These are phyloP conservation scores for Gnaphalium uliginosum DNA, from an alignment of 129 eudicot genomes.

Conservation along the genomic window DNA sequence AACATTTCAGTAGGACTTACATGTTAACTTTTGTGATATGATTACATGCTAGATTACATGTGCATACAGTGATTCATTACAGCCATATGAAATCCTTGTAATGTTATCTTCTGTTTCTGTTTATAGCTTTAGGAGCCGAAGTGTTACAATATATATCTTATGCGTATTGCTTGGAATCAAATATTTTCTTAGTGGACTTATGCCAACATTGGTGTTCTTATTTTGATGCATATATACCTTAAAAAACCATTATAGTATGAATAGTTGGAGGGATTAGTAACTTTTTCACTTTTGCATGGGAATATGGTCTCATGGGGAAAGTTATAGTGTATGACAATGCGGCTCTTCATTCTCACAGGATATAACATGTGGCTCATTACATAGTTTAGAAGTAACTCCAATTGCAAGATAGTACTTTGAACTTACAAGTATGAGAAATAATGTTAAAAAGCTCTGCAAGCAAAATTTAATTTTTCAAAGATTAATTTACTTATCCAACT, in stretches of 20 bases:
- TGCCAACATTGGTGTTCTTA: not conserved
- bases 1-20: slow-evolving; percentile 5
- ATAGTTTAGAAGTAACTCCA: not conserved
- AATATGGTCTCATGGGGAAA: not conserved
- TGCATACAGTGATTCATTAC: not conserved
- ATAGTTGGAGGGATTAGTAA: not conserved
- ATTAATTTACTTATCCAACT: not conserved
- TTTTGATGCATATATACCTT: not conserved
- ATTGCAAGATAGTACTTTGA: not conserved
- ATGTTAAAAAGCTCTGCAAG: not conserved
- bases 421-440: not conserved
- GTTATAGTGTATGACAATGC: not conserved
- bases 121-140: too few relatives aligned
- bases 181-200: not conserved
- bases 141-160: too few relatives aligned
- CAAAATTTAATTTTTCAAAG: not conserved
- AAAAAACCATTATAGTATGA: not conserved
- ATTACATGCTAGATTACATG: slow-evolving; percentile 2
- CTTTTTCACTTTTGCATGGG: not conserved
- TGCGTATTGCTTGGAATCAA: not conserved
- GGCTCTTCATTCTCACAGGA: not conserved
- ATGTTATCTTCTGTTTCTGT: not conserved
- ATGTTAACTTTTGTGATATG: not conserved
- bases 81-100: not conserved
- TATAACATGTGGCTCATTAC: not conserved